Evolutionary conservation across 306 rosid species (phyloP), one percentile per base, ranked within the genome.

Genomic region (Dryas alaskensis): DNA sequence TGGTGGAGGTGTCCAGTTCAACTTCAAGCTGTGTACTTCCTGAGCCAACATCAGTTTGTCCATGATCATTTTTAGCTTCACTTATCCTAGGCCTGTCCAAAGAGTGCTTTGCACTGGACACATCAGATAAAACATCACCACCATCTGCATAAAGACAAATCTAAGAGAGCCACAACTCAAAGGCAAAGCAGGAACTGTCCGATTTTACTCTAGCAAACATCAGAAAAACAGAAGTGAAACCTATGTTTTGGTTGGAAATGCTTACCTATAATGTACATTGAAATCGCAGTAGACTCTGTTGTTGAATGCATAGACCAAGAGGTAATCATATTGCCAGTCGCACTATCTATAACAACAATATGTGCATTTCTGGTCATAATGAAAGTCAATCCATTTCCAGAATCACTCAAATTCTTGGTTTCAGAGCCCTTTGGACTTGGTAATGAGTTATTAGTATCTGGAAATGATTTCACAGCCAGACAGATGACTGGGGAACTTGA

Each of bases 261-360:
- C 93, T 86, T 79, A 85, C 98, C 97, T 79, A 86, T 74, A 47
- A 86, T 72, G 78, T 90, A 77, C 88, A 93, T 81, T 70, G 92
- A 89, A 73, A 90, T 74, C 69, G 88, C 86, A 67, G 78, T 86
- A 48, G 76, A 81, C 62, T 89, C 87, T 80, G 59, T 84, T 67
- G 60, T 72, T 31, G 81, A 81, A 66, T 27, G 65, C 74, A 86
- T 31, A 14, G 88, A 65, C 70, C 72, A 82, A 69, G 79, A 80
- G 84, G 82, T 80, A 78, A 87, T 82, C 76, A 79, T 58, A 72
- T 83, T 79, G 63, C 93, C 93, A 31, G 85, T 84, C 61, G 62
- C 67, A 69, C 80, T 45, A 80, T 93, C 89, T 57, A 87, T 65
- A n/a, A 78, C 86, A 74, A 70, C 39, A 76, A 90, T 62, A 70